Evolutionary conservation across 1,284 basidiomycete species (phyloP), one percentile per base, ranked within the genome.

Genomic region (Trichosporon ovoides): DNA sequence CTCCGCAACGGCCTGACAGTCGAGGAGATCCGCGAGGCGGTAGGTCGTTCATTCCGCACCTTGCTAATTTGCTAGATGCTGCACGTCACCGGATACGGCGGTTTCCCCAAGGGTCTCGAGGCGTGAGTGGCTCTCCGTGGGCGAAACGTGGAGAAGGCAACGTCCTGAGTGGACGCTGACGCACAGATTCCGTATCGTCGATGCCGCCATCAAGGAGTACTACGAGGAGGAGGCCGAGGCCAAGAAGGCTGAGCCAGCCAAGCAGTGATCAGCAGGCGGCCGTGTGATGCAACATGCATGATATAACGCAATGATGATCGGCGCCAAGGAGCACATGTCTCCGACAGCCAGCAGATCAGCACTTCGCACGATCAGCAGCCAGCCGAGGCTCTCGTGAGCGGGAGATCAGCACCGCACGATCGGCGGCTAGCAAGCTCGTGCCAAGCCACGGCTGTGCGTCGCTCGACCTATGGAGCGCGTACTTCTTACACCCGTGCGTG

Each of bases 1-100:
- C 61, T 63, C 10, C 58, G 58, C 35, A 63, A 63, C 58, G 61
- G 61, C 20, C 54, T 63, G 24, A 63, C 58, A 13, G 61, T 60
- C 58, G 56, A 56, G 22, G 56, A 63, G 56, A 63, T 63, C 56
- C 61, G 61, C 52, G 61, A 63, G 56, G 56, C 37, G 31, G 40
- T 57, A 22, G 38, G 51, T 38, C 18, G 28, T 20, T n/a, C 13
- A 11, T 13, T n/a, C 22, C 7, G n/a, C n/a, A n/a, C 22, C 9
- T 9, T n/a, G 9, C 13, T 9, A 10, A 37, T 6, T 35, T 52
- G 51, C 51, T 18, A 38, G 35, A 56, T 60, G 55, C 33, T 63
- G 33, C 61, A 63, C 33, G 58, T 63, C 22, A 57, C 52, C 28
- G 61, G 61, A 37, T 63, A 63, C 61, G 61, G 58, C 38, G 61